These are phyloP conservation scores for Decorospora gaudefroyi DNA, from an alignment of 2,329 filamentous ascomycete genomes.

Conservation along the genomic window DNA sequence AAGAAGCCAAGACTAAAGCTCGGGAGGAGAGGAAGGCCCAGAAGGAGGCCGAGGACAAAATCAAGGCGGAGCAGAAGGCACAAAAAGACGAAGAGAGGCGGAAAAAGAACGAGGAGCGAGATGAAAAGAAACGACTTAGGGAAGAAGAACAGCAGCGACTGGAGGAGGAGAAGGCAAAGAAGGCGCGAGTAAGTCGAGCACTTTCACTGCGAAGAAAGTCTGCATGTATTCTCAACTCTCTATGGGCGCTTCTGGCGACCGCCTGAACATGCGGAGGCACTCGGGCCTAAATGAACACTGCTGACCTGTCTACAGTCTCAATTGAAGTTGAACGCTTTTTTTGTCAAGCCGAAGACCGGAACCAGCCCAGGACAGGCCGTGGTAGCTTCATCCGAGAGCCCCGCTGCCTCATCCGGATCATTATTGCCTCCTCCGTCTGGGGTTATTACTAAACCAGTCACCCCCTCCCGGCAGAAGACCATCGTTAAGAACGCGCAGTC, in stretches of 20 bases:
- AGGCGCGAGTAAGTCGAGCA: conserved; percentile 46
- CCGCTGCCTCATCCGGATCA: conserved; percentile 34
- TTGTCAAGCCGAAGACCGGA: conserved; percentile 49
- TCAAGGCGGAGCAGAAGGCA: conserved; percentile 46
- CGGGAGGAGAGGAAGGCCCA: conserved; percentile 44
- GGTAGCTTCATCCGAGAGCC: conserved; percentile 44
- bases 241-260: no score
- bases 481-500: conserved; percentile 41
- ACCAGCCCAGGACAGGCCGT: conserved; percentile 32
- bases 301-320: conserved; percentile 44
- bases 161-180: conserved; percentile 45
- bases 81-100: conserved; percentile 46
- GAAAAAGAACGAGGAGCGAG: conserved; percentile 44
- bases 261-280: no score
- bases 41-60: conserved; percentile 43
- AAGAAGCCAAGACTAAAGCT: conserved; percentile 46
- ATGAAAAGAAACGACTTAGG: conserved; percentile 49
- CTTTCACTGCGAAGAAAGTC: conserved; percentile 6
- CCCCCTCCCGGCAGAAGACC: conserved; percentile 44
- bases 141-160: conserved; percentile 56
- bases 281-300: not conserved
- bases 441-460: conserved; percentile 30
- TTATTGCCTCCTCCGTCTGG: conserved; percentile 29
- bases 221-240: not conserved
- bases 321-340: conserved; percentile 53